Evolutionary conservation across 2,329 filamentous ascomycete genomes (phyloP).

Genomic region (Monosporascus sp.): DNA sequence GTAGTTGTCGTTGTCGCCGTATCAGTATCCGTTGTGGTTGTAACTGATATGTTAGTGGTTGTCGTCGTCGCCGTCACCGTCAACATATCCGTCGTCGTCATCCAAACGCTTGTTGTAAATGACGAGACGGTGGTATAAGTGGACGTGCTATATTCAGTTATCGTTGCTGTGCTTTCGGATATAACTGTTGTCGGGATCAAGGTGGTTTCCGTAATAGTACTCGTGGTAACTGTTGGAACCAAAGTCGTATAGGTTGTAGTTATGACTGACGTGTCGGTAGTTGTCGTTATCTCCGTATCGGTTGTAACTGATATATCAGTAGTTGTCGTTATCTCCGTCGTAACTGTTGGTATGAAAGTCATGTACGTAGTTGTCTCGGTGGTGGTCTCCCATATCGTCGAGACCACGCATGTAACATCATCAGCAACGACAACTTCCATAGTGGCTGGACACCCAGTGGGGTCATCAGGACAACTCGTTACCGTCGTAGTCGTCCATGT

Average conservation of each 20-base stretch:
- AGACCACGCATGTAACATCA: not conserved
- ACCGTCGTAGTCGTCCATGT: slow-evolving; percentile 1
- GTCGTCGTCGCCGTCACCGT: slow-evolving; percentile 1
- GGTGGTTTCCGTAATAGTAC: slow-evolving; percentile 13
- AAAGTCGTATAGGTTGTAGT: not conserved
- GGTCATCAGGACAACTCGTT: not conserved
- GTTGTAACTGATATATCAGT: not conserved
- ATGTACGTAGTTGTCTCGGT: slow-evolving; percentile 5
- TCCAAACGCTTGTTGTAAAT: slow-evolving; percentile 15
- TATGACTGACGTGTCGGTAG: not conserved
- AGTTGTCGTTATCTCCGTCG: not conserved
- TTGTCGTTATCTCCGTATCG: not conserved
- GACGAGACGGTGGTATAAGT: slow-evolving; percentile 16
- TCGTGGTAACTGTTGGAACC: slow-evolving; percentile 13
- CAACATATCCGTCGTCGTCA: slow-evolving; percentile 9
- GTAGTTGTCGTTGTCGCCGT: slow-evolving; percentile 9
- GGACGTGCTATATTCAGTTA: slow-evolving; percentile 17
- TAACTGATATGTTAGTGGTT: not conserved
- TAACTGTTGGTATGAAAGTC: slow-evolving; percentile 1
- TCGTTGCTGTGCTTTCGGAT: slow-evolving; percentile 13
- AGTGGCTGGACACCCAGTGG: not conserved
- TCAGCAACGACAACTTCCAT: not conserved
- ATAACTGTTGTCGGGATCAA: slow-evolving; percentile 18
- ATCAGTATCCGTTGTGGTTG: slow-evolving; percentile 17
- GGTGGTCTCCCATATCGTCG: slow-evolving; percentile 1